Conservation (phyloP, 2,329 filamentous ascomycete genomes). For the Furcasterigmium sp. region DNA sequence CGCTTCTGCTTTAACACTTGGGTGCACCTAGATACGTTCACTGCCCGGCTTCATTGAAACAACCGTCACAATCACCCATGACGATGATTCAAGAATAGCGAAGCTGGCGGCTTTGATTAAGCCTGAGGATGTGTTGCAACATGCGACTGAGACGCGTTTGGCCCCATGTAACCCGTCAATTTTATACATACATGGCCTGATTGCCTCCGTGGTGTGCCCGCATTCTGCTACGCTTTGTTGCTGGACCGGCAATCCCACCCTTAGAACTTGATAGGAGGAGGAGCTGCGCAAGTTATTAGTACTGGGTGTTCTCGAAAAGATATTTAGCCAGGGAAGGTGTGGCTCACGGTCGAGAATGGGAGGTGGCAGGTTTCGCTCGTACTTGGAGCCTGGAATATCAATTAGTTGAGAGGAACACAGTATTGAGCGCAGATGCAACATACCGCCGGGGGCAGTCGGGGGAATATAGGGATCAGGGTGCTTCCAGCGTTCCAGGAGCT, state of each 20-base stretch:
- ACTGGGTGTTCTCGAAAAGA: conserved; percentile 11
- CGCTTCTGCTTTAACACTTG: too few species aligned
- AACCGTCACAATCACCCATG: too few species aligned
- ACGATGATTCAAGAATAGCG: too few species aligned
- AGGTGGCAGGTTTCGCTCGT: conserved; percentile 83
- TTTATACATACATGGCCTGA: not conserved
- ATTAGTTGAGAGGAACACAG: too few species aligned
- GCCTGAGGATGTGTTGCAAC: not conserved
- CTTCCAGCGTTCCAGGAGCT: conserved; percentile 88
- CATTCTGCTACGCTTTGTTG: not conserved
- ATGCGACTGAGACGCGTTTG: not conserved
- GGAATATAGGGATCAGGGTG: conserved; percentile 90
- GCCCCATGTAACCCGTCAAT: not conserved
- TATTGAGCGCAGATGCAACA: conserved; percentile 17
- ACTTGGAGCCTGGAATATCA: conserved; percentile 93
- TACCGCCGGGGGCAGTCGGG: conserved; percentile 91
- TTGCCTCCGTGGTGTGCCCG: too few species aligned
- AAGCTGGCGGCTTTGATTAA: too few species aligned
- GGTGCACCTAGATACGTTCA: too few species aligned
- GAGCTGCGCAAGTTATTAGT: conserved; percentile 28
- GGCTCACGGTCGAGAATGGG: conserved; percentile 76
- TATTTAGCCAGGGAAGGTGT: not conserved
- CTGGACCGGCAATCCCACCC: not conserved
- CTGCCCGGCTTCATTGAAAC: too few species aligned
- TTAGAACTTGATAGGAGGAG: conserved; percentile 44